Percentiles rank a stretch among this genome's conserved stretches.
Evolutionary conservation across 2,329 filamentous ascomycete genomes (phyloP).

Genomic region (Tolypocladium amazonense): DNA sequence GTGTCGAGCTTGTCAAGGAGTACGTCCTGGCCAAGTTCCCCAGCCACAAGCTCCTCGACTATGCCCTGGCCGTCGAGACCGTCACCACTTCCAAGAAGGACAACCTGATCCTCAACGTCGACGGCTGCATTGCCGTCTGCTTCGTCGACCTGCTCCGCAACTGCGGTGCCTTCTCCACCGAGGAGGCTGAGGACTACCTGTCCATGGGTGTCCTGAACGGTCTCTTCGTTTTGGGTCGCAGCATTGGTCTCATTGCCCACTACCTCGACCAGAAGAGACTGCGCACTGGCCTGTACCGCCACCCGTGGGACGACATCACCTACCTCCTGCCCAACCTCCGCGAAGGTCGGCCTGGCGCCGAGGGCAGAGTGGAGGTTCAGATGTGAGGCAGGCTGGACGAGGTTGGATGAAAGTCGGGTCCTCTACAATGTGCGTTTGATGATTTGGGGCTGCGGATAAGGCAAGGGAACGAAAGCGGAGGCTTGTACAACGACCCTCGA

Average conservation of each 20-base stretch:
- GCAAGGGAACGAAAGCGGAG: slow-evolving; percentile 16
- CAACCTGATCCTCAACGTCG: slow-evolving; percentile 98
- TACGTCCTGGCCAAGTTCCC: slow-evolving; percentile 97
- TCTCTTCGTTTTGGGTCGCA: slow-evolving; percentile 94
- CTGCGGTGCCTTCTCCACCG: slow-evolving; percentile 89
- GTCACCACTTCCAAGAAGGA: slow-evolving; percentile 99
- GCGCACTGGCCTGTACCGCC: slow-evolving; percentile 94
- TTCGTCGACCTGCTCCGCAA: slow-evolving; percentile 97
- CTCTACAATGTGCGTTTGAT: slow-evolving; percentile 22
- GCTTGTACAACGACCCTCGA: slow-evolving; percentile 25
- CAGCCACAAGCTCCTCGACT: slow-evolving; percentile 95
- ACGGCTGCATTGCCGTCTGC: slow-evolving; percentile 96
- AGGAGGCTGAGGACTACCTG: slow-evolving; percentile 98
- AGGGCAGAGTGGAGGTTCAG: slow-evolving; percentile 84
- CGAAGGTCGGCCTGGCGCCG: slow-evolving; percentile 59
- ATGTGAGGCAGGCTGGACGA: slow-evolving; percentile 37
- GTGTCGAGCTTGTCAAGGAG: slow-evolving; percentile 98
- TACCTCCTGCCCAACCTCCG: slow-evolving; percentile 79
- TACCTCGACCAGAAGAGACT: slow-evolving; percentile 99
- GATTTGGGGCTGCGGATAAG: slow-evolving; percentile 16
- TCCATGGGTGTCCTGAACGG: slow-evolving; percentile 99
- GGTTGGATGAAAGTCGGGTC: slow-evolving; percentile 13
- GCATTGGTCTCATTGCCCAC: slow-evolving; percentile 98
- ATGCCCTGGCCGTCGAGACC: slow-evolving; percentile 92
- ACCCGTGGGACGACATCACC: slow-evolving; percentile 98